phyloP scores from a whole-genome alignment of 2,329 filamentous ascomycete genomes.

The Fusarium lyarnte region DNA sequence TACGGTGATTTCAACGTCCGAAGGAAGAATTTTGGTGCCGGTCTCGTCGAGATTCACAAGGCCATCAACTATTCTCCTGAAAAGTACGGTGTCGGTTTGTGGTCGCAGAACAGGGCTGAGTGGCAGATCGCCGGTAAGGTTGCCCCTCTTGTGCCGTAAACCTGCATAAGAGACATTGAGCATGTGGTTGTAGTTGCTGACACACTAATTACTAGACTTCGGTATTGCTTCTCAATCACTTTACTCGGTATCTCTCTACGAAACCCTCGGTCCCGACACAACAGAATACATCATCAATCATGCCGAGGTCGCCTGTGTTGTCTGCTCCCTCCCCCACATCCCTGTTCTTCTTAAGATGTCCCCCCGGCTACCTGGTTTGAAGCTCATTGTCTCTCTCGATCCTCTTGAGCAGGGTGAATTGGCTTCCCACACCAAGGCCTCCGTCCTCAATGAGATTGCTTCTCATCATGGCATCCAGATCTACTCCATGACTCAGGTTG shows the following conservation, averaged over 20 bases:
- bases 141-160: neutral
- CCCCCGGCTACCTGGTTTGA: slow-evolving; percentile 79
- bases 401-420: slow-evolving; percentile 82
- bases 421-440: slow-evolving; percentile 79
- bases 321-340: slow-evolving; percentile 83
- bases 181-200: slow-evolving; percentile 14
- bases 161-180: slow-evolving; percentile 3
- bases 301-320: slow-evolving; percentile 77
- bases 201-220: slow-evolving; percentile 67
- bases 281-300: slow-evolving; percentile 98
- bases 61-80: slow-evolving; percentile 69
- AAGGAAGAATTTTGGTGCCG: slow-evolving; percentile 85
- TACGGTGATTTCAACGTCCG: slow-evolving; percentile 83
- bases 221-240: slow-evolving; percentile 87
- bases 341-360: slow-evolving; percentile 82
- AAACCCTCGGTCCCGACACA: slow-evolving; percentile 90
- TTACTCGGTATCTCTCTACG: slow-evolving; percentile 93
- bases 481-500: slow-evolving; percentile 82
- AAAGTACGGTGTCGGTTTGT: slow-evolving; percentile 81
- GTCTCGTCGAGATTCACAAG: slow-evolving; percentile 83
- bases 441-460: slow-evolving; percentile 80
- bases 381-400: slow-evolving; percentile 89
- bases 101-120: slow-evolving; percentile 86
- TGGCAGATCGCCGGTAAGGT: slow-evolving; percentile 81
- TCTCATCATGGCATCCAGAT: slow-evolving; percentile 79